Evolutionary conservation across 2,329 filamentous ascomycete genomes (phyloP).

Genomic region (Fusarium chaquense): DNA sequence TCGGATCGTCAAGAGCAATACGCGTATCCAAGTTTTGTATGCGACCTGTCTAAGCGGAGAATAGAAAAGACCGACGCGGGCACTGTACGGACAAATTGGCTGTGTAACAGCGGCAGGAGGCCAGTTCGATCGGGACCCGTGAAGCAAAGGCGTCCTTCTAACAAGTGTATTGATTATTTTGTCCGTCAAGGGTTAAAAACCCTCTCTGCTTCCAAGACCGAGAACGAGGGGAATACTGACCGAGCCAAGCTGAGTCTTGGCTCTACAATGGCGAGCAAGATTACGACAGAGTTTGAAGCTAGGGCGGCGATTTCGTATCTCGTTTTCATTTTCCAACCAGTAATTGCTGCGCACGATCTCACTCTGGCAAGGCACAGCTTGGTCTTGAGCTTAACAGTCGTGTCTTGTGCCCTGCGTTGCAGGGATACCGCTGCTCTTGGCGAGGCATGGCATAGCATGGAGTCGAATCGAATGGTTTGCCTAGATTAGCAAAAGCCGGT

Average conservation of each 20-base stretch:
- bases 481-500: not conserved
- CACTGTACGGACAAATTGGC: slow-evolving; percentile 15
- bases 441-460: not conserved
- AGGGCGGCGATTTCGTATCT: slow-evolving; percentile 44
- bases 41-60: slow-evolving; percentile 18
- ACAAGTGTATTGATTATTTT: slow-evolving; percentile 30
- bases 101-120: slow-evolving; percentile 7
- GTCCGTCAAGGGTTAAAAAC: slow-evolving; percentile 28
- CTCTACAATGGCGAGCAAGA: slow-evolving; percentile 15
- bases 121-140: slow-evolving; percentile 22
- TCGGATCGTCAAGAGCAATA: slow-evolving; percentile 19
- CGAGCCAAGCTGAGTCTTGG: slow-evolving; percentile 25
- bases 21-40: slow-evolving; percentile 18
- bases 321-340: slow-evolving; percentile 29
- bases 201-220: slow-evolving; percentile 6
- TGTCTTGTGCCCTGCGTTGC: not conserved
- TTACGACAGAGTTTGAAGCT: slow-evolving; percentile 25
- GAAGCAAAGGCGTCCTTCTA: slow-evolving; percentile 31
- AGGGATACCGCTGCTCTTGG: not conserved
- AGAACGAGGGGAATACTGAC: slow-evolving; percentile 6
- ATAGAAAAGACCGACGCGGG: slow-evolving; percentile 23
- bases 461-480: slow-evolving; percentile 3
- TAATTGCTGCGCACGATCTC: not conserved
- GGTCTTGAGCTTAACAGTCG: not conserved
- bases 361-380: not conserved